These are phyloP conservation scores for Circinella minor DNA, from an alignment of 371 early-diverging fungal genomes.

Conservation along the genomic window DNA sequence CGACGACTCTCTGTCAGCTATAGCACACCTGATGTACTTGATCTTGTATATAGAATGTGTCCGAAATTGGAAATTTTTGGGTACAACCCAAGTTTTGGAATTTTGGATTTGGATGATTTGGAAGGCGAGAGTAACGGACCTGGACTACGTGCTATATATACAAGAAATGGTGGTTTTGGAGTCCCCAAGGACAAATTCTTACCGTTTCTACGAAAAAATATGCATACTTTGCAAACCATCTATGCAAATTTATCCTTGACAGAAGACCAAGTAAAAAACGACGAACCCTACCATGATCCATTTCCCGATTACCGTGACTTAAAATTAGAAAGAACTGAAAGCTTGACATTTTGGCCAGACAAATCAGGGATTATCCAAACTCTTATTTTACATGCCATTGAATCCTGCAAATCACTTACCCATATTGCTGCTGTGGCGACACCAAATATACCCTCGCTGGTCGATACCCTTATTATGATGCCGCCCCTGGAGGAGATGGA, in stretches of 20 bases:
- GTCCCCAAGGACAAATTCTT: not conserved
- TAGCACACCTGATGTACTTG: not conserved
- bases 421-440: not conserved
- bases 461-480: not conserved
- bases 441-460: not conserved
- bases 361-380: not conserved
- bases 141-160: not conserved
- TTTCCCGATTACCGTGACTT: not conserved
- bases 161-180: not conserved
- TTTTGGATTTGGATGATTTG: not conserved
- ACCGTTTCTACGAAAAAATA: not conserved
- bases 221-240: not conserved
- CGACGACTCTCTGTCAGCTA: not conserved
- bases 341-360: conserved; percentile 2
- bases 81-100: not conserved
- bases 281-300: not conserved
- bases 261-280: conserved; percentile 3
- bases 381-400: not conserved
- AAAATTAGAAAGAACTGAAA: not conserved
- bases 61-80: not conserved
- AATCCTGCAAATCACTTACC: not conserved
- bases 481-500: not conserved
- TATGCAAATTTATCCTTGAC: not conserved
- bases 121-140: not conserved
- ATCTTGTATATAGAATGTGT: not conserved